Conservation (phyloP, 2,329 filamentous ascomycete genomes). For the Apiospora kogelbergensis region DNA sequence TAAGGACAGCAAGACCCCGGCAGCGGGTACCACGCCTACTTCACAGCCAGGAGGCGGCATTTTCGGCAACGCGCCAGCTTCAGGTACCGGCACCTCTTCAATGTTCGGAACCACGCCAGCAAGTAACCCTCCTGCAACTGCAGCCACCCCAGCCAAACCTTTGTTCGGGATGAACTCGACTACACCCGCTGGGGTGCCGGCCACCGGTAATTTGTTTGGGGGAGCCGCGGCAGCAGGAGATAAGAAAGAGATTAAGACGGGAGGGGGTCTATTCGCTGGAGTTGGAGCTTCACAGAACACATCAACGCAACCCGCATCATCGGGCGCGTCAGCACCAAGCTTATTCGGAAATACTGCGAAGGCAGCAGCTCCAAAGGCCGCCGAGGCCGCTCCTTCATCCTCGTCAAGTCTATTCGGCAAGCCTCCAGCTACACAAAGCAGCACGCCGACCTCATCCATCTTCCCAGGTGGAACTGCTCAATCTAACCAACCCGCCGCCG, state of each 20-base stretch:
- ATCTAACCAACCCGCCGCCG: conserved; percentile 20
- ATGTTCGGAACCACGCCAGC: conserved; percentile 23
- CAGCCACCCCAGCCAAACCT: conserved; percentile 48
- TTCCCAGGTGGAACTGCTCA: neutral
- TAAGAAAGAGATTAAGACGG: conserved; percentile 25
- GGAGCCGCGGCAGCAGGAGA: conserved; percentile 21
- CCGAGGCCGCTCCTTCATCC: conserved; percentile 16
- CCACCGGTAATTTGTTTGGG: conserved; percentile 24
- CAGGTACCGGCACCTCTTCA: conserved; percentile 15
- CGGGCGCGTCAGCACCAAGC: conserved; percentile 10
- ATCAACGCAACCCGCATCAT: conserved; percentile 24
- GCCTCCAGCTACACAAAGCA: conserved; percentile 9
- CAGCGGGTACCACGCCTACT: conserved; percentile 21
- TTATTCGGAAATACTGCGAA: conserved; percentile 19
- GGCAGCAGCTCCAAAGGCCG: conserved; percentile 20
- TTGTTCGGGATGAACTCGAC: conserved; percentile 50
- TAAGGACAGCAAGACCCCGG: conserved; percentile 22
- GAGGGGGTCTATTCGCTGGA: conserved; percentile 24
- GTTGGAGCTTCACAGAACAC: conserved; percentile 33
- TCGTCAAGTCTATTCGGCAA: conserved; percentile 21
- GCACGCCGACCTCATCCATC: conserved; percentile 18
- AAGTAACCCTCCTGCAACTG: conserved; percentile 21
- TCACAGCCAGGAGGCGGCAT: conserved; percentile 25
- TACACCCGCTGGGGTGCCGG: conserved; percentile 56
- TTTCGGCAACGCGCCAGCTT: conserved; percentile 16